Base-by-base conservation (phyloP, 2,329 filamentous ascomycete species). In the Calonectria hongkongensis region DNA sequence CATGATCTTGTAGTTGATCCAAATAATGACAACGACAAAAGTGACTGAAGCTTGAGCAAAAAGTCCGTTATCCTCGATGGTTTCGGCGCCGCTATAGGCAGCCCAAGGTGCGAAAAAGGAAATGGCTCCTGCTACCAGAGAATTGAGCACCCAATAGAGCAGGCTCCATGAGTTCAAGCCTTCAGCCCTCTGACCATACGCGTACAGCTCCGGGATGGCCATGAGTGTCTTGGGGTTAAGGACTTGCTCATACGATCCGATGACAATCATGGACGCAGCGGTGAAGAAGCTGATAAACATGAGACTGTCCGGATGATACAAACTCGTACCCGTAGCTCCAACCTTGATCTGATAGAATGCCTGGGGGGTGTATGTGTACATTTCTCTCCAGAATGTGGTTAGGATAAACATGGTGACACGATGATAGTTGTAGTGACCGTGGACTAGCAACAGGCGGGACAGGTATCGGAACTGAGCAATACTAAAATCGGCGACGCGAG, bases 161-260 rank as follows among this genome's bases (percentile, higher is more conserved):
- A 95, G 98, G 72, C 94, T 88, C 56, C 86, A 87, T 74, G 95
- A 88, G 80, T 96, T 96, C 82, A 98, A 92, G 0, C 93, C 95
- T 75, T 84, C 86, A 73, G 90, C 90, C 21, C 90, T 90, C 84
- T 97, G 95, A 5, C 95, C 95, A 75, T 93, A 94, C 10, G 92
- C 91, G 83, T 98, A 98, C 2, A 98, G 89, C 82, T 98, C 96
- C 0, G 96, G 96, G 0, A 98, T 93, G 0, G 96, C 96, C 21
- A 98, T 88, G 2, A 98, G 88, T 0, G 96, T 98, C 39, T 95
- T 91, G 0, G 95, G 93, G 5, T 89, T 87, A 3, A 98, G 88
- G 80, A 98, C 96, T 82, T 98, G 95, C 81, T 98, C 96, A 85
- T 97, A 98, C 18, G 98, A 93, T 12, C 95, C 96, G 75, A 98